A percentile compares a stretch with the other conserved stretches of the same genome.
These are phyloP conservation scores for Turritis glabra DNA, from an alignment of 345 rosid genomes.

Conservation along the genomic window DNA sequence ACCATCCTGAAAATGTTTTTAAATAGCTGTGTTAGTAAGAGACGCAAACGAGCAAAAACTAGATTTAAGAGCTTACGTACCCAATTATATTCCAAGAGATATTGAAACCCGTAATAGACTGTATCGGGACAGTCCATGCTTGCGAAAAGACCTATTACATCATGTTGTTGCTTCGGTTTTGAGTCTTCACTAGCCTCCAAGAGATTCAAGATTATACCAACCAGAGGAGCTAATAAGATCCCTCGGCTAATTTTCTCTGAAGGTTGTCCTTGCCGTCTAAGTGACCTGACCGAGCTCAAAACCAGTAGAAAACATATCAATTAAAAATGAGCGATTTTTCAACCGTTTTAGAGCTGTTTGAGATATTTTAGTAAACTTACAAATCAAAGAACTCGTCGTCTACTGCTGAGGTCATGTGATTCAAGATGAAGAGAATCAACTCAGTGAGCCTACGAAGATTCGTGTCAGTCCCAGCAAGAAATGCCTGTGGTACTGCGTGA, in stretches of 20 bases:
- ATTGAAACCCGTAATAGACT: constrained; percentile 76
- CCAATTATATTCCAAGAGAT: constrained; percentile 85
- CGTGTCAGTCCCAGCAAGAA: constrained; percentile 75
- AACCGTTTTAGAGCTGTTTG: not conserved
- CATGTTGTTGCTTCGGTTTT: constrained; percentile 48
- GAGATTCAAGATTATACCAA: constrained; percentile 87
- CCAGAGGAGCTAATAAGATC: constrained; percentile 82
- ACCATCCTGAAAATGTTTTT: constrained; percentile 54
- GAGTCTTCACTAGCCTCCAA: constrained; percentile 59
- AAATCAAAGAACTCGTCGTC: constrained; percentile 90
- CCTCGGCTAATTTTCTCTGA: constrained; percentile 75
- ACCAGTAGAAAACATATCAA: not conserved
- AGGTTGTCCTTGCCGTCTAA: constrained; percentile 69
- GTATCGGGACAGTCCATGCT: constrained; percentile 83
- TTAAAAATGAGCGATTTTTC: not conserved
- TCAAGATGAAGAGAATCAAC: constrained; percentile 77
- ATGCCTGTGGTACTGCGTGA: constrained; percentile 76
- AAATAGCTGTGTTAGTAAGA: not conserved
- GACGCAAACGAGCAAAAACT: constrained; percentile 5
- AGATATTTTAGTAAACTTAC: constrained; percentile 51
- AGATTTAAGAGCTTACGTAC: constrained; percentile 46
- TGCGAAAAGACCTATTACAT: constrained; percentile 72
- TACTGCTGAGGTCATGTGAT: constrained; percentile 73
- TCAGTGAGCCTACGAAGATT: constrained; percentile 93
- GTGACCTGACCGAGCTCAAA: constrained; percentile 56